Evolutionary conservation across 225 moss, liverwort and hornwort species (phyloP).

Genomic region (Physcomitrellopsis africana): DNA sequence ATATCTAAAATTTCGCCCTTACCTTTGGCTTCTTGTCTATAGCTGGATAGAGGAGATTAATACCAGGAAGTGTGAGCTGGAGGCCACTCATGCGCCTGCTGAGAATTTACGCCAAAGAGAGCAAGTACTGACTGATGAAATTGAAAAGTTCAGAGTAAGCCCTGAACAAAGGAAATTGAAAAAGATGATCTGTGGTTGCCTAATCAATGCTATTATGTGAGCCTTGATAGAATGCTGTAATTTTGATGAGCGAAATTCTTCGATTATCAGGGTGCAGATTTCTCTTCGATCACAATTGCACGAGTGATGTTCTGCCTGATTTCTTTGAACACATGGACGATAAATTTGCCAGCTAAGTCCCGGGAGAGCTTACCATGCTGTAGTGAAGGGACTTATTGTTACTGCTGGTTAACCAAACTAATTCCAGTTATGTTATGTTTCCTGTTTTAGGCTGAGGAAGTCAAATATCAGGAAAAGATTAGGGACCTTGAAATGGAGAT

Average conservation of each 20-base stretch:
- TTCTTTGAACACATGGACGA: background rate
- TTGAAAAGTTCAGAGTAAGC: constrained; percentile 74
- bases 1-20: background rate
- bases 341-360: background rate
- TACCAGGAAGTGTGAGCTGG: constrained; percentile 75
- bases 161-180: too few species aligned
- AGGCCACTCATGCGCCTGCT: constrained; percentile 72
- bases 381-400: background rate
- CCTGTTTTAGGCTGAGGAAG: constrained; percentile 56
- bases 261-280: background rate
- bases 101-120: constrained; percentile 79
- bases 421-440: background rate
- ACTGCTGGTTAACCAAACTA: background rate
- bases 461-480: constrained; percentile 61
- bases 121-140: constrained; percentile 59
- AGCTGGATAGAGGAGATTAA: constrained; percentile 94
- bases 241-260: background rate
- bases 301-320: background rate
- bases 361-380: background rate
- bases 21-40: background rate
- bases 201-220: background rate
- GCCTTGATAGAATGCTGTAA: background rate
- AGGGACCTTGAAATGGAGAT: constrained; percentile 76
- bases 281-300: background rate
- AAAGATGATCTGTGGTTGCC: too few species aligned